Conservation (phyloP, 768 basidiomycete genomes). For the Glaciozyma martinii region DNA sequence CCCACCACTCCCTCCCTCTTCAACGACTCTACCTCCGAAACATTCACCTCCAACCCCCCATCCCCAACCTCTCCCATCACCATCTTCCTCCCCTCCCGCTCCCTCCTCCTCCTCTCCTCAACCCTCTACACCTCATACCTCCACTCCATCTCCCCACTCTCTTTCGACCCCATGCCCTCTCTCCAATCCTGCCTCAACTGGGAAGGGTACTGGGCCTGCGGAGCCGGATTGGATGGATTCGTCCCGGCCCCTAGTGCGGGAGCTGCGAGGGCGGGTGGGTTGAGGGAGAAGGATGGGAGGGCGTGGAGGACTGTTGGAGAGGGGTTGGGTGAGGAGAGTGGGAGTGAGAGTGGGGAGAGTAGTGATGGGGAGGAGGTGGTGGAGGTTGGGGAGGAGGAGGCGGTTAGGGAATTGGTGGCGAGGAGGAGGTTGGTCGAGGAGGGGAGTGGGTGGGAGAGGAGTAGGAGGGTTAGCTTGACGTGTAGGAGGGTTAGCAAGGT, state of each 20-base stretch:
- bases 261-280: neutral
- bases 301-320: neutral
- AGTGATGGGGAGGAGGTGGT: slow-evolving; percentile 1
- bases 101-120: slow-evolving; percentile 65
- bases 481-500: slow-evolving; percentile 73
- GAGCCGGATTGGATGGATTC: neutral
- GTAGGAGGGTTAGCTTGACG: slow-evolving; percentile 68
- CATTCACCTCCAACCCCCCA: neutral
- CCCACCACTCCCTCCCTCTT: neutral
- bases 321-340: neutral
- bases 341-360: slow-evolving; percentile 28
- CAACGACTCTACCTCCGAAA: too few relatives aligned
- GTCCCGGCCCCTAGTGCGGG: neutral
- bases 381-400: neutral
- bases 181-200: slow-evolving; percentile 33
- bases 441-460: slow-evolving; percentile 40
- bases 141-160: slow-evolving; percentile 24
- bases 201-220: slow-evolving; percentile 30
- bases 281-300: neutral
- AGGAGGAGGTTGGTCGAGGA: slow-evolving; percentile 47
- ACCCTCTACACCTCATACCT: slow-evolving; percentile 62
- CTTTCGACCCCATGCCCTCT: slow-evolving; percentile 31
- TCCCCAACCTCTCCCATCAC: slow-evolving; percentile 41
- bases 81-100: slow-evolving; percentile 73
- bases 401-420: slow-evolving; percentile 38